Conservation (phyloP, 139 green algal species). For the Haematococcus sp. region DNA sequence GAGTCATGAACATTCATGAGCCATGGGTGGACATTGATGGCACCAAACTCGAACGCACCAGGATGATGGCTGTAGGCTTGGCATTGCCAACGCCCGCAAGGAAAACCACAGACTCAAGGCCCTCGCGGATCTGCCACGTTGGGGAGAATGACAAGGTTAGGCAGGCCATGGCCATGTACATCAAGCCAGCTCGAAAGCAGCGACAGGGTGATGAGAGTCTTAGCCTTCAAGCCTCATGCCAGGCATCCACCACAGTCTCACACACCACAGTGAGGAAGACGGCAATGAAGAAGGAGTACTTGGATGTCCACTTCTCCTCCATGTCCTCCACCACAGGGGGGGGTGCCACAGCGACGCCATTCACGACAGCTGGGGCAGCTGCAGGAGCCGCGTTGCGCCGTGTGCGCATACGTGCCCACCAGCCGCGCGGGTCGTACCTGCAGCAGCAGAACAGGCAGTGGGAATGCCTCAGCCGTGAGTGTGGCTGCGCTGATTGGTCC, state of each 20-base stretch:
- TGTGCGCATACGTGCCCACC: background rate
- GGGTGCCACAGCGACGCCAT: background rate
- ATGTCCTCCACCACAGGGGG: background rate
- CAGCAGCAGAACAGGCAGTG: no score
- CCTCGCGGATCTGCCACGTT: conserved; percentile 25
- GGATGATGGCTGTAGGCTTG: conserved; percentile 18
- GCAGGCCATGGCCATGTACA: background rate
- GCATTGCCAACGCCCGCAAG: conserved; percentile 39
- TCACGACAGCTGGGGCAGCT: background rate
- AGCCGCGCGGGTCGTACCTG: background rate
- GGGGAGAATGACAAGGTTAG: background rate
- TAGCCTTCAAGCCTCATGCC: no score
- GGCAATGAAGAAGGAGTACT: conserved; percentile 32
- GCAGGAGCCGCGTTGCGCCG: background rate
- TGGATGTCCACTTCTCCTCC: conserved; percentile 1
- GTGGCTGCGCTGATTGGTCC: no score
- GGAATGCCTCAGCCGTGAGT: no score
- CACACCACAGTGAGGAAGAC: conserved; percentile 43
- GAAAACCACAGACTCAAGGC: conserved; percentile 55
- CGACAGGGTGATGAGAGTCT: no score
- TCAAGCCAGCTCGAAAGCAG: no score
- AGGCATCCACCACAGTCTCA: background rate
- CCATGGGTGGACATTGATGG: no score
- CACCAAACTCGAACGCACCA: background rate
- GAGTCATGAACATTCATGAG: no score